A percentile compares a stretch with the other conserved stretches of the same genome.
Conservation (phyloP, 805 yeast species). For the Hanseniaspora singularis region DNA sequence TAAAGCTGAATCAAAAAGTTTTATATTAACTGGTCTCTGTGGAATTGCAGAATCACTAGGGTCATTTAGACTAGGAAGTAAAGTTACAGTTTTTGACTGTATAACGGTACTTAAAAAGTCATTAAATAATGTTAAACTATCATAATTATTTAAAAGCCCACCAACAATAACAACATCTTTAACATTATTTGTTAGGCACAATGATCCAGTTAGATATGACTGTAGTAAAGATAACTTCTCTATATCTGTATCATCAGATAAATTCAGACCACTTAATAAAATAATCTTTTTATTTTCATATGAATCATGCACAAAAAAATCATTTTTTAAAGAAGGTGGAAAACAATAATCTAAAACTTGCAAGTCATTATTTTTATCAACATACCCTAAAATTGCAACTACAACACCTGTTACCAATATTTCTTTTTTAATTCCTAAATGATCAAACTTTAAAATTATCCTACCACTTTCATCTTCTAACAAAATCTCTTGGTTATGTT, state of each 20-base stretch:
- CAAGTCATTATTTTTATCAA: constrained; percentile 69
- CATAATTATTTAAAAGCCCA: constrained; percentile 33
- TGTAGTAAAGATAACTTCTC: constrained; percentile 44
- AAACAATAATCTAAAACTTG: constrained; percentile 68
- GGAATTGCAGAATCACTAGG: constrained; percentile 80
- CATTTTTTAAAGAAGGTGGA: constrained; percentile 51
- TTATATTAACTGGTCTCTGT: constrained; percentile 77
- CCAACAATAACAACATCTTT: constrained; percentile 24
- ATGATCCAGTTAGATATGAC: constrained; percentile 61
- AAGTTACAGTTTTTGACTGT: constrained; percentile 50
- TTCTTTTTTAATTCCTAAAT: constrained; percentile 40
- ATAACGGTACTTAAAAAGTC: constrained; percentile 44
- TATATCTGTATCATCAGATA: constrained; percentile 37
- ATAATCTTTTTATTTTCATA: constrained; percentile 42
- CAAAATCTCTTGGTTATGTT: constrained; percentile 48
- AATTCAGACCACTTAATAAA: constrained; percentile 61
- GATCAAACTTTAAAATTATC: constrained; percentile 53
- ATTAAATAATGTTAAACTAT: constrained; percentile 48
- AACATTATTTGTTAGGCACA: constrained; percentile 68
- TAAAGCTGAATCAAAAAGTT: constrained; percentile 44
- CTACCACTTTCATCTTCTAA: constrained; percentile 91
- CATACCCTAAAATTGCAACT: constrained; percentile 77
- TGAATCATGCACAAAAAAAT: constrained; percentile 22
- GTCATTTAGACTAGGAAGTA: constrained; percentile 78
- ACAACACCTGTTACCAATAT: constrained; percentile 82